phyloP scores from a whole-genome alignment of 2,329 filamentous ascomycete species.

The Colletotrichum filicis region DNA sequence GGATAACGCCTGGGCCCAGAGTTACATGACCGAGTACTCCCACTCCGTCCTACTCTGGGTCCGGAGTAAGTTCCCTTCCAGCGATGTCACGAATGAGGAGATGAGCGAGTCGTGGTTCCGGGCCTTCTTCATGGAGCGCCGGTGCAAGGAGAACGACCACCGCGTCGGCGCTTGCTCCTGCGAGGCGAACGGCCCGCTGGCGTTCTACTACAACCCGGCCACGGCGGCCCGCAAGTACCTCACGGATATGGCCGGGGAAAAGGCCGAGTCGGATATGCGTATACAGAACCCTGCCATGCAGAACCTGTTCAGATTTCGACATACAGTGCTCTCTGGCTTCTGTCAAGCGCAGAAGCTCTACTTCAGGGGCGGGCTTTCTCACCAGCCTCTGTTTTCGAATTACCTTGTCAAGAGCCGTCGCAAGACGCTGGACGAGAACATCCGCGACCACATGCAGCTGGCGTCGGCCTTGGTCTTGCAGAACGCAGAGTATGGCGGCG shows the following conservation, averaged over 20 bases:
- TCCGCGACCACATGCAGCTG: background rate
- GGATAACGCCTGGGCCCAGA: constrained; percentile 22
- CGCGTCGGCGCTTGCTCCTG: constrained; percentile 19
- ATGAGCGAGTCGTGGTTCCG: constrained; percentile 13
- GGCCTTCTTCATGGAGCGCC: constrained; percentile 24
- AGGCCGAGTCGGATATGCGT: background rate
- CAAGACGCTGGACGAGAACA: background rate
- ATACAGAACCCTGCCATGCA: background rate
- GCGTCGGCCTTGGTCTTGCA: background rate
- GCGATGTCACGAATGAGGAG: background rate
- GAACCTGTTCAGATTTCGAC: background rate
- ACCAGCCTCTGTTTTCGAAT: constrained; percentile 23
- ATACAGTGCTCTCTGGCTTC: background rate
- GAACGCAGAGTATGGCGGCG: background rate
- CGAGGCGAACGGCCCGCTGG: constrained; percentile 26
- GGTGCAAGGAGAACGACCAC: constrained; percentile 33
- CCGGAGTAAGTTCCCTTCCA: background rate
- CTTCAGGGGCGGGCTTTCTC: constrained; percentile 22
- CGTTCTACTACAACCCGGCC: constrained; percentile 33
- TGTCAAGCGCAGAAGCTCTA: constrained; percentile 9
- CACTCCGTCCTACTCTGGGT: constrained; percentile 13
- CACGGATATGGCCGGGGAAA: constrained; percentile 5
- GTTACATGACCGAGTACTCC: constrained; percentile 12
- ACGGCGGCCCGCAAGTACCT: constrained; percentile 20
- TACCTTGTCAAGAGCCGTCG: constrained; percentile 1